Evolutionary conservation across 2,329 filamentous ascomycete genomes (phyloP).

Genomic region (Ophiostoma novo-ulmi): DNA sequence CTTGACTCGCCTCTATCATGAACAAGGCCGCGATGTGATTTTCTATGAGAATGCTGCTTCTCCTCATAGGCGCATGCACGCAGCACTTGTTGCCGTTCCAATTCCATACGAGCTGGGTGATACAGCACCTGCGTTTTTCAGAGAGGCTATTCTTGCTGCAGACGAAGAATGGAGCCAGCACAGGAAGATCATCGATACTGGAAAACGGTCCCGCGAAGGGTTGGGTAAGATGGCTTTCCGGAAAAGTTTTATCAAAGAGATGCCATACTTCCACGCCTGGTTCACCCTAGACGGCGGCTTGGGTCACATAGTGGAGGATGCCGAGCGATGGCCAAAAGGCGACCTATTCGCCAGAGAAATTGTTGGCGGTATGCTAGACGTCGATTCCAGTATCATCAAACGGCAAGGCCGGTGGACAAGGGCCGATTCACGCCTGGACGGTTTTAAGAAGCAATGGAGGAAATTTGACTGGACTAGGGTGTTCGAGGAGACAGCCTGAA

Average conservation of each 20-base stretch:
- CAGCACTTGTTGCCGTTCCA: conserved; percentile 78
- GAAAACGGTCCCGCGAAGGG: conserved; percentile 57
- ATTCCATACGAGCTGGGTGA: conserved; percentile 88
- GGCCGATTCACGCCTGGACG: conserved; percentile 64
- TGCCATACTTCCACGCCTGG: conserved; percentile 98
- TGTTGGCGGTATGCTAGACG: conserved; percentile 85
- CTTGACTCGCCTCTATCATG: conserved; percentile 88
- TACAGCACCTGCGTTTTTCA: conserved; percentile 89
- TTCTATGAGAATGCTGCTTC: conserved; percentile 96
- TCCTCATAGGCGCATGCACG: conserved; percentile 73
- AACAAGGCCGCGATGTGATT: conserved; percentile 83
- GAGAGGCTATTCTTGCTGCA: conserved; percentile 79
- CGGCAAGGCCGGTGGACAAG: conserved; percentile 81
- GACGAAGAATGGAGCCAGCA: conserved; percentile 97
- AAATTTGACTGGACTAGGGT: conserved; percentile 84
- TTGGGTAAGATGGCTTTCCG: conserved; percentile 79
- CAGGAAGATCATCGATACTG: conserved; percentile 87
- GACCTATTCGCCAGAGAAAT: conserved; percentile 92
- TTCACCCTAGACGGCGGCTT: conserved; percentile 87
- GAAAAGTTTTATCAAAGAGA: conserved; percentile 79
- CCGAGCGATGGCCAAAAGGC: conserved; percentile 76
- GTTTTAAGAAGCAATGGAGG: conserved; percentile 78
- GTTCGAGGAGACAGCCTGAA: conserved; percentile 38
- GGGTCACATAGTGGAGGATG: conserved; percentile 87
- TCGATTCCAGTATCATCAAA: conserved; percentile 76